phyloP scores from a whole-genome alignment of 2,329 filamentous ascomycete species.

The Neopestalotiopsis rosae region DNA sequence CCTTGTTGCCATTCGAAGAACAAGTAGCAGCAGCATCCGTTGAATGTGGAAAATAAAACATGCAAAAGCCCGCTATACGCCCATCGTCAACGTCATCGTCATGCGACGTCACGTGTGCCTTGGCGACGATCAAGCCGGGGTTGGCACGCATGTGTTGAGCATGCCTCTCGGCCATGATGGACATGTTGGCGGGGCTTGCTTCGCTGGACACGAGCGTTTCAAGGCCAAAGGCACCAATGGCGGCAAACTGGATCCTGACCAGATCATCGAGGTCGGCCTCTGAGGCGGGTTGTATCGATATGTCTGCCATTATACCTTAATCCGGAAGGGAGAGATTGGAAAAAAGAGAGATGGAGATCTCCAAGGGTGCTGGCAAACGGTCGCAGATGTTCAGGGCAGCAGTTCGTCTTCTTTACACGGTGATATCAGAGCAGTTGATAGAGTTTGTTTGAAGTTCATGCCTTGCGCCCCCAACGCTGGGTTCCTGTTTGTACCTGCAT shows the following conservation, averaged over 20 bases:
- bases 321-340: not conserved
- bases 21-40: not conserved
- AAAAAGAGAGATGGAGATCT: not conserved
- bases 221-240: slow-evolving; percentile 2
- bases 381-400: not conserved
- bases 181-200: not conserved
- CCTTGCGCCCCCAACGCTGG: not conserved
- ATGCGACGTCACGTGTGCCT: not conserved
- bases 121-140: slow-evolving; percentile 2
- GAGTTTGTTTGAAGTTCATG: not conserved
- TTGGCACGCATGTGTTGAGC: slow-evolving; percentile 10
- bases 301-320: not conserved
- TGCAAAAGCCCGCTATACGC: slow-evolving; percentile 2
- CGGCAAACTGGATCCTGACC: slow-evolving; percentile 12
- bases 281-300: not conserved
- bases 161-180: slow-evolving; percentile 8
- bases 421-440: not conserved
- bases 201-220: slow-evolving; percentile 1
- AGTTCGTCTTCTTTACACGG: not conserved
- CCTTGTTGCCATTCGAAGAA: not conserved
- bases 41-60: slow-evolving; percentile 12
- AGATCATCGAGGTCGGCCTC: slow-evolving; percentile 6
- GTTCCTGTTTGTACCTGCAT: not conserved
- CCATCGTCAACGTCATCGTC: not conserved
- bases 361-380: not conserved